These are phyloP conservation scores for Vishniacozyma victoriae DNA, from an alignment of 768 basidiomycete species.

Conservation along the genomic window DNA sequence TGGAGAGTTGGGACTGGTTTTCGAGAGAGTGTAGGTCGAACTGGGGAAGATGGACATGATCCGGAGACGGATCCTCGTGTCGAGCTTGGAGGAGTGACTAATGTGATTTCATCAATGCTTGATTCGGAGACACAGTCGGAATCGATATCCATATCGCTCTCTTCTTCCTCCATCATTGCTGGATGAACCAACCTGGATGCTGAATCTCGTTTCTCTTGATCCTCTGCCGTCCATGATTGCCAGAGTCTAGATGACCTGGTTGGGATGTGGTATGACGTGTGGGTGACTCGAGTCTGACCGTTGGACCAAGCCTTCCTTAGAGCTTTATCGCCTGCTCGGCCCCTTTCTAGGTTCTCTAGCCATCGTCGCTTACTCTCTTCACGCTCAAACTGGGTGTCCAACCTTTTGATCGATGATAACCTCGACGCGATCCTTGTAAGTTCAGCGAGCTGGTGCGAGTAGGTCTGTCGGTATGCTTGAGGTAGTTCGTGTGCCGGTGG, in stretches of 20 bases:
- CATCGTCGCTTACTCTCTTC: conserved; percentile 42
- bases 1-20: too few species aligned
- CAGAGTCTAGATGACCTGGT: conserved; percentile 15
- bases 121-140: not conserved
- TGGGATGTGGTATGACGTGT: conserved; percentile 13
- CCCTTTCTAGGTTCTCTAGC: conserved; percentile 34
- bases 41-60: too few species aligned
- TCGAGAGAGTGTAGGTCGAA: too few species aligned
- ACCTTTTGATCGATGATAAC: conserved; percentile 29
- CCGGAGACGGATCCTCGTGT: too few species aligned
- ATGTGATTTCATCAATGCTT: conserved; percentile 7
- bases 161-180: conserved; percentile 22
- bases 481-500: conserved; percentile 37
- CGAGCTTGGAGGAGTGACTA: conserved; percentile 11
- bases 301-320: conserved; percentile 31
- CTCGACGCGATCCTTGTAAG: conserved; percentile 31
- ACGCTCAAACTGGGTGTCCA: conserved; percentile 31
- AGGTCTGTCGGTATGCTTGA: conserved; percentile 19
- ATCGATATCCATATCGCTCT: not conserved
- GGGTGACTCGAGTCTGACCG: conserved; percentile 1
- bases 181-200: conserved; percentile 12
- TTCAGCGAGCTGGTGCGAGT: conserved; percentile 33
- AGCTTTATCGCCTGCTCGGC: conserved; percentile 28
- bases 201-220: conserved; percentile 4
- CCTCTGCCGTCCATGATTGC: conserved; percentile 16